Evolutionary conservation across 2,329 filamentous ascomycete species (phyloP).

Genomic region (Coniosporium tulheliwenetii): DNA sequence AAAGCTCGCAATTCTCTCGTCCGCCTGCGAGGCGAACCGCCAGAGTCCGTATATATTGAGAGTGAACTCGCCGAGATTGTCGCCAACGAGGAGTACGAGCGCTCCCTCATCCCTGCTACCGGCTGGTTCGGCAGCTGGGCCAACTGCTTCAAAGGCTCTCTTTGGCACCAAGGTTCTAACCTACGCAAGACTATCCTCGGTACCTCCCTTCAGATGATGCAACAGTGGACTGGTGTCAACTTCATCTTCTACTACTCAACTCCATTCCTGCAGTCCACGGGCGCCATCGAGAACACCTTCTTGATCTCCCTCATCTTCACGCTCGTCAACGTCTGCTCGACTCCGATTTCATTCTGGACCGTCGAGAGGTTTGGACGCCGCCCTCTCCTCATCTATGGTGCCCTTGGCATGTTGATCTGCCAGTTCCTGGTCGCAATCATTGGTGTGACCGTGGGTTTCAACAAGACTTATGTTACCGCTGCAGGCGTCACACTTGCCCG

Average conservation of each 20-base stretch:
- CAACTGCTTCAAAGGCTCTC: conserved; percentile 43
- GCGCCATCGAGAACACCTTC: conserved; percentile 64
- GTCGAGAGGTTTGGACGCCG: conserved; percentile 74
- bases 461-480: conserved; percentile 14
- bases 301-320: conserved; percentile 75
- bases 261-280: conserved; percentile 66
- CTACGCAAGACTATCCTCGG: conserved; percentile 31
- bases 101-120: conserved; percentile 45
- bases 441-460: conserved; percentile 25
- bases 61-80: conserved; percentile 71
- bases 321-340: conserved; percentile 74
- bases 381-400: conserved; percentile 62
- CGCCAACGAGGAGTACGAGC: conserved; percentile 79
- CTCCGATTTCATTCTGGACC: conserved; percentile 74
- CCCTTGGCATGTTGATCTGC: conserved; percentile 68
- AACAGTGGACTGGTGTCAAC: conserved; percentile 67
- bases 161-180: conserved; percentile 37
- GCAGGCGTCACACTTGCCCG: conserved; percentile 32
- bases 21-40: conserved; percentile 58
- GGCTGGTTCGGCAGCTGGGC: conserved; percentile 55
- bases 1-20: conserved; percentile 46
- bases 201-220: conserved; percentile 33
- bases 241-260: conserved; percentile 71
- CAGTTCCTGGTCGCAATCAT: conserved; percentile 74
- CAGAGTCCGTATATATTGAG: conserved; percentile 59